Percentiles rank a stretch among this genome's conserved stretches.
Evolutionary conservation across 2,329 filamentous ascomycete species (phyloP).

Genomic region (Seiridium cupressi): DNA sequence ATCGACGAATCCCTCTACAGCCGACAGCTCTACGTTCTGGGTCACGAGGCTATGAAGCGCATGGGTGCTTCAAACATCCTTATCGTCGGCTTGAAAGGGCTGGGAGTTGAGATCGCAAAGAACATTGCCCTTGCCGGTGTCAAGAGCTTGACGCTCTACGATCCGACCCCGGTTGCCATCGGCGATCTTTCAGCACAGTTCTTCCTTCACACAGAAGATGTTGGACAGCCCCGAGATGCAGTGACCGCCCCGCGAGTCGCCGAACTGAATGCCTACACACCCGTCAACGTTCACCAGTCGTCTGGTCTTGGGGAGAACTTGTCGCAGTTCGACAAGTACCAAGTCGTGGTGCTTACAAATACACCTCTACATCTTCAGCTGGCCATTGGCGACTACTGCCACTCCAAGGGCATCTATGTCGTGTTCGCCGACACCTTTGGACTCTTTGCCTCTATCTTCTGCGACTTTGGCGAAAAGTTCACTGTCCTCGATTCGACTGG

Average conservation of each 20-base stretch:
- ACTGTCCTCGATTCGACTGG: slow-evolving; percentile 86
- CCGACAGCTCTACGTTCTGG: slow-evolving; percentile 69
- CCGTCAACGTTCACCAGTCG: slow-evolving; percentile 73
- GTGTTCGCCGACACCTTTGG: slow-evolving; percentile 88
- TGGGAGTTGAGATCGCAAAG: slow-evolving; percentile 98
- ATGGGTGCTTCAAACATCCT: slow-evolving; percentile 97
- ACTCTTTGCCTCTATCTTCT: slow-evolving; percentile 93
- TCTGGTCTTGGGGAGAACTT: slow-evolving; percentile 70
- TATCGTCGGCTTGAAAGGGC: slow-evolving; percentile 84
- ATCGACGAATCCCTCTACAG: slow-evolving; percentile 76
- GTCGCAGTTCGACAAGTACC: slow-evolving; percentile 82
- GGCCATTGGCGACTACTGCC: slow-evolving; percentile 86
- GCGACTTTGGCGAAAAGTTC: slow-evolving; percentile 94
- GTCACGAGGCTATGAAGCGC: slow-evolving; percentile 91
- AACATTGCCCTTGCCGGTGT: slow-evolving; percentile 97
- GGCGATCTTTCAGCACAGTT: slow-evolving; percentile 95
- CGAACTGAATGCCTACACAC: slow-evolving; percentile 95
- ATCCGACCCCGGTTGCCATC: slow-evolving; percentile 80
- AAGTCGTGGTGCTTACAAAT: slow-evolving; percentile 88
- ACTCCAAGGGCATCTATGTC: slow-evolving; percentile 88
- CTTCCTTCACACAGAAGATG: slow-evolving; percentile 84
- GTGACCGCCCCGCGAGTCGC: slow-evolving; percentile 87
- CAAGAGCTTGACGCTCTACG: slow-evolving; percentile 92
- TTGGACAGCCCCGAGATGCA: slow-evolving; percentile 86
- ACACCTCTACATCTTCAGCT: slow-evolving; percentile 79